Conservation (phyloP, 331 rosid genomes). For the Pyrus hybrid region DNA sequence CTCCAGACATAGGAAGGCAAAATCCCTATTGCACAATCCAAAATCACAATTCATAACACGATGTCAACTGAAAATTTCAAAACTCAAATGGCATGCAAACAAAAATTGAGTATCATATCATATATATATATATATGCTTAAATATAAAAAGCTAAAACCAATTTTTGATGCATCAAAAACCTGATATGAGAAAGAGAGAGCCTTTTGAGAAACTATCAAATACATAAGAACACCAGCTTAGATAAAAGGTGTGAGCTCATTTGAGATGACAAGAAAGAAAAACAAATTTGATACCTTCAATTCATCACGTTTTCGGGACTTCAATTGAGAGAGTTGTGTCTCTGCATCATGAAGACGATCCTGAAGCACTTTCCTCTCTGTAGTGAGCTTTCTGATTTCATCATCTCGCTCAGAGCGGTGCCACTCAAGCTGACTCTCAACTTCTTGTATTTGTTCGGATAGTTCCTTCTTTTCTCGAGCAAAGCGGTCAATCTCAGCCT, state of each 20-base stretch:
- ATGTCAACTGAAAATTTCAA: not conserved
- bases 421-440: slow-evolving; percentile 99
- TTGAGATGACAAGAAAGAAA: not conserved
- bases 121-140: not conserved
- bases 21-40: not conserved
- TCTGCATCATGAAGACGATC: slow-evolving; percentile 94
- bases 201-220: not conserved
- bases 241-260: not conserved
- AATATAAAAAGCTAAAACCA: not conserved
- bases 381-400: slow-evolving; percentile 53
- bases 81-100: not conserved
- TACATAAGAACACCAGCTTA: not conserved
- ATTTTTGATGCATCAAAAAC: not conserved
- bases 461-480: slow-evolving; percentile 86
- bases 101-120: not conserved
- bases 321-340: slow-evolving; percentile 72
- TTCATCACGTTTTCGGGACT: slow-evolving; percentile 94
- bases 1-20: not conserved
- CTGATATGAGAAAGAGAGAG: not conserved
- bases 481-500: slow-evolving; percentile 74
- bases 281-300: slow-evolving; percentile 50
- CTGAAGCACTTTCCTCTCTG: slow-evolving; percentile 84
- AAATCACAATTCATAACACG: not conserved
- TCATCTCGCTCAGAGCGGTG: slow-evolving; percentile 94
- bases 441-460: slow-evolving; percentile 64